Conservation (phyloP, 176 grass and related monocot species). For the Alloteropsis semialata region DNA sequence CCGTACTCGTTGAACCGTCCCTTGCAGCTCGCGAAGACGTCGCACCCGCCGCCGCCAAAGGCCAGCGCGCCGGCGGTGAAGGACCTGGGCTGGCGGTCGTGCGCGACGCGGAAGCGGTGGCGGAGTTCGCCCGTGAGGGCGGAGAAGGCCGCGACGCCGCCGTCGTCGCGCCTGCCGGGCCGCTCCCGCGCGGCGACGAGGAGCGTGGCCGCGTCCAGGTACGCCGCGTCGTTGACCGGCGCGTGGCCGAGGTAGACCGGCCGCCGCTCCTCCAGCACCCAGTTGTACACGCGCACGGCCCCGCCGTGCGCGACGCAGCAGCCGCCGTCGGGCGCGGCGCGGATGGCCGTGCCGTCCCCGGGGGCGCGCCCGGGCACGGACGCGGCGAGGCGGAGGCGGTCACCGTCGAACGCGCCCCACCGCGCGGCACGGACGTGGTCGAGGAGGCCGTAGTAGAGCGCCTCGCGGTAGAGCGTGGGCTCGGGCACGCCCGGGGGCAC, state of each 20-base stretch:
- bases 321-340: constrained; percentile 67
- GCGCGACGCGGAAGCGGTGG: constrained; percentile 63
- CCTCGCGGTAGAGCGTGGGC: constrained; percentile 61
- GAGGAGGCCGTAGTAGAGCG: constrained; percentile 85
- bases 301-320: constrained; percentile 85
- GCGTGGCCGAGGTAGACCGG: constrained; percentile 54
- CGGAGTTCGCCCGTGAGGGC: constrained; percentile 45
- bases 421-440: constrained; percentile 69
- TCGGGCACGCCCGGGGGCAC: constrained; percentile 49
- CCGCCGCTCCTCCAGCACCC: constrained; percentile 65
- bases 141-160: constrained; percentile 65
- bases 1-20: constrained; percentile 88
- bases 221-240: constrained; percentile 81
- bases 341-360: constrained; percentile 67
- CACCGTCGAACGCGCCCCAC: constrained; percentile 53
- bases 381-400: constrained; percentile 33
- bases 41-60: neutral
- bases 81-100: constrained; percentile 40
- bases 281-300: constrained; percentile 70
- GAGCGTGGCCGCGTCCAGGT: constrained; percentile 61
- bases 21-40: constrained; percentile 79
- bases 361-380: constrained; percentile 52
- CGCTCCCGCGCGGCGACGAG: constrained; percentile 75
- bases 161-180: constrained; percentile 13
- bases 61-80: constrained; percentile 76